Evolutionary conservation across 257 asterid genomes (phyloP), one percentile per base, ranked within the genome.

Genomic region (Salvia miltiorrhiza): DNA sequence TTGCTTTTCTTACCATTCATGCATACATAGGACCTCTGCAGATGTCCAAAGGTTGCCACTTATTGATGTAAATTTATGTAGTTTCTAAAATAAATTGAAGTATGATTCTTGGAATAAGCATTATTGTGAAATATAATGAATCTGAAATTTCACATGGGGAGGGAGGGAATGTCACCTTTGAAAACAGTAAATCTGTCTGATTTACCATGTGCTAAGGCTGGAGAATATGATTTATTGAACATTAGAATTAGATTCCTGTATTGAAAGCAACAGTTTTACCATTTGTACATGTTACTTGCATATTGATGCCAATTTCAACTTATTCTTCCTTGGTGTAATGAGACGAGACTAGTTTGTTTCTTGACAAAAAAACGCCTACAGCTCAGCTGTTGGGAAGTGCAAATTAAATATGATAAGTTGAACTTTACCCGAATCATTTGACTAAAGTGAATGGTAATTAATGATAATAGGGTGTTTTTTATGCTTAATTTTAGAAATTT

Each of bases 81-180:
- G 16, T 57, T 57, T 35, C 35, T 21, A 24, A 43, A 62, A 11
- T 40, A 40, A 21, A 33, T 3, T 3, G 3, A n/a, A n/a, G n/a
- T n/a, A n/a, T 13, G 48, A 37, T 35, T 37, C 35, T 60, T 60
- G 50, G 33, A 60, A 5, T 4, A 60, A 9, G 9, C 65, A 58
- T 17, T 19, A 61, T 35, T 9, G 19, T 12, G 33, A 28, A 67
- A 40, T 41, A 10, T 58, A 16, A 41, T 41, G 58, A 56, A 69
- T 8, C 10, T 69, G 48, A 43, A 43, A 4, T 11, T 37, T 56
- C 66, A 69, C 66, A 49, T 69, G 66, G 63, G 45, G 43, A 56
- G 45, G 43, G 43, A 56, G 57, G 7, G 66, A 56, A 55, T 56
- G 57, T 26, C 47, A 20, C 26, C 43, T 21, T 52, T 37, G 17